A percentile compares a stretch with the other conserved stretches of the same genome.
These are phyloP conservation scores for Boletus sp. DNA, from an alignment of 768 basidiomycete genomes.

Conservation along the genomic window DNA sequence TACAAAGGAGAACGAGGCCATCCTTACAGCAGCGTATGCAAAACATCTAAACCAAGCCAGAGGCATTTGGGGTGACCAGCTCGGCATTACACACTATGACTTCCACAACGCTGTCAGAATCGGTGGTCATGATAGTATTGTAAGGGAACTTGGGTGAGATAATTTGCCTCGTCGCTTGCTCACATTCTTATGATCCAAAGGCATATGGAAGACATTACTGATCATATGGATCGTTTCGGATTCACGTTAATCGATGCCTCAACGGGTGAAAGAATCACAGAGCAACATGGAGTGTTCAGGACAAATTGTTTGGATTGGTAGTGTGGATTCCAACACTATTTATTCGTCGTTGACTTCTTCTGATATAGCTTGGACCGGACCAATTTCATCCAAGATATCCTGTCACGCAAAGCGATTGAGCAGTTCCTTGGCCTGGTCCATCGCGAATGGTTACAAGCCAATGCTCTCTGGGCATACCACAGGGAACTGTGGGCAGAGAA, in stretches of 20 bases:
- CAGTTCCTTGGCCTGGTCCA: conserved; percentile 79
- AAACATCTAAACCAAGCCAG: conserved; percentile 73
- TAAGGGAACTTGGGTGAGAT: conserved; percentile 65
- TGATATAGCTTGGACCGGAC: conserved; percentile 83
- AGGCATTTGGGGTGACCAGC: conserved; percentile 59
- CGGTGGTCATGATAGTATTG: conserved; percentile 85
- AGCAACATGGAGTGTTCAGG: conserved; percentile 89
- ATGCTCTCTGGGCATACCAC: conserved; percentile 79
- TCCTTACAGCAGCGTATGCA: conserved; percentile 77
- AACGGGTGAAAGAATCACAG: conserved; percentile 71
- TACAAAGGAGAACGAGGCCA: conserved; percentile 88
- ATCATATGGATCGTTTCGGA: conserved; percentile 75
- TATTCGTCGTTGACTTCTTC: conserved; percentile 1
- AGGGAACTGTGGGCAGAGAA: conserved; percentile 97
- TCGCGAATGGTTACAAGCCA: conserved; percentile 70
- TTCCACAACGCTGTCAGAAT: conserved; percentile 83
- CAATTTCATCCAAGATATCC: conserved; percentile 95
- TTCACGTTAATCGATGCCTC: conserved; percentile 78
- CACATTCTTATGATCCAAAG: conserved; percentile 36
- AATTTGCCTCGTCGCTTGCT: neutral
- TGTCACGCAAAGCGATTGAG: conserved; percentile 79
- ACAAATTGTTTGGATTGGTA: conserved; percentile 97
- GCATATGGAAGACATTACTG: conserved; percentile 54
- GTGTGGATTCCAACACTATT: neutral
- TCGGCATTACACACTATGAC: conserved; percentile 87